Percentiles rank a stretch among this genome's conserved stretches.
Evolutionary conservation across 1,284 basidiomycete genomes (phyloP).

Genomic region (Sporisorium sorghi): DNA sequence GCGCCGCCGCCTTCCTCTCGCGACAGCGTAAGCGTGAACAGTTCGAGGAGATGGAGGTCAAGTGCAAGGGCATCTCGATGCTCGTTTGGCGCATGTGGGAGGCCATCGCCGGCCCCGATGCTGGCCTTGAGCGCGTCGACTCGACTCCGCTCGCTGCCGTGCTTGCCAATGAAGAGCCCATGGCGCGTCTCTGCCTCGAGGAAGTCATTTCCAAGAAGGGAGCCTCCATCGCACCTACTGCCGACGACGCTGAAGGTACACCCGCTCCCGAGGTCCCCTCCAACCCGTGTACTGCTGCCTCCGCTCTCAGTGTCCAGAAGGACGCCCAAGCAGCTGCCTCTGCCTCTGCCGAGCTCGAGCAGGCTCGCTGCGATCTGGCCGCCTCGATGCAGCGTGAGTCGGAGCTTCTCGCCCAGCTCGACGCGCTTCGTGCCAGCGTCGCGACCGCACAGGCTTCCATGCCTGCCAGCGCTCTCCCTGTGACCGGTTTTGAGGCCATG

Average conservation of each 20-base stretch:
- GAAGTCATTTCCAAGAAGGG: conserved; percentile 56
- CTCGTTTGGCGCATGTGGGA: conserved; percentile 65
- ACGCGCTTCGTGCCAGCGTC: conserved; percentile 29
- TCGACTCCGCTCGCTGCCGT: conserved; percentile 38
- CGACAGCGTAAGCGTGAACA: conserved; percentile 90
- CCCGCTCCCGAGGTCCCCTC: conserved; percentile 24
- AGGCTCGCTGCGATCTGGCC: conserved; percentile 35
- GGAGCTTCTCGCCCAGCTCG: conserved; percentile 24
- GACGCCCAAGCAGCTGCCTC: conserved; percentile 1
- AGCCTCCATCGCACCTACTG: conserved; percentile 58
- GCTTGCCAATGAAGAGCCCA: conserved; percentile 47
- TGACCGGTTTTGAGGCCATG: conserved; percentile 16
- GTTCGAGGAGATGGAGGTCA: conserved; percentile 89
- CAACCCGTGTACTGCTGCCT: conserved; percentile 4
- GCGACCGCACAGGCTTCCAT: conserved; percentile 19
- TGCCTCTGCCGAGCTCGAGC: conserved; percentile 41
- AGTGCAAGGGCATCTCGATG: conserved; percentile 70
- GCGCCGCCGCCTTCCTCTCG: conserved; percentile 88
- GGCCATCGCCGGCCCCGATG: conserved; percentile 51
- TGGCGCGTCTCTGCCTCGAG: conserved; percentile 51
- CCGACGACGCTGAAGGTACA: conserved; percentile 40
- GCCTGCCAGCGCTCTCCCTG: conserved; percentile 11
- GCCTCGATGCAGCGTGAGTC: conserved; percentile 36
- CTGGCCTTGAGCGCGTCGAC: conserved; percentile 29
- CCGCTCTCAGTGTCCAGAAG: conserved; percentile 1